Percentiles rank a stretch among this genome's conserved stretches.
These are phyloP conservation scores for Malassezia globosa DNA, from an alignment of 1,284 basidiomycete genomes.

Conservation along the genomic window DNA sequence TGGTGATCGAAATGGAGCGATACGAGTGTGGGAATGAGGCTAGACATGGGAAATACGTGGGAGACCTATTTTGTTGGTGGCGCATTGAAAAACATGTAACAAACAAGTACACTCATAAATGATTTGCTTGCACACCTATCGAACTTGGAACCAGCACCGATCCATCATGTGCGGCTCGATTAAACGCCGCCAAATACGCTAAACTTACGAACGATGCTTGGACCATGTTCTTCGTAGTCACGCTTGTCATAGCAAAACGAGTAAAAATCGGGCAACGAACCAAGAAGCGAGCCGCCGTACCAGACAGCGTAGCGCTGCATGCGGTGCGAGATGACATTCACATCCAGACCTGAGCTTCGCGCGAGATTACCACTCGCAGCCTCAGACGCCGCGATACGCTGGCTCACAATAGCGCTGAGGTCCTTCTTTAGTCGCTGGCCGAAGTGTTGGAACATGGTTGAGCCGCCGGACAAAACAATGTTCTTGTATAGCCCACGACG, in stretches of 20 bases:
- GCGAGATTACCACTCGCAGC: conserved; percentile 63
- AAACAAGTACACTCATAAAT: too few species aligned
- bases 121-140: background rate
- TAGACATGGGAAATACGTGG: too few species aligned
- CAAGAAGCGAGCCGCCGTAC: conserved; percentile 79
- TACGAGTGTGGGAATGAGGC: conserved; percentile 41
- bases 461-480: conserved; percentile 87
- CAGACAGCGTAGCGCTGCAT: conserved; percentile 94
- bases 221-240: conserved; percentile 93
- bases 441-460: conserved; percentile 96
- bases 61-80: too few species aligned
- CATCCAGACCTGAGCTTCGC: conserved; percentile 49
- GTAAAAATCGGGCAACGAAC: conserved; percentile 78
- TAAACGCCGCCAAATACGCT: conserved; percentile 36
- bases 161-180: too few species aligned
- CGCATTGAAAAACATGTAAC: too few species aligned
- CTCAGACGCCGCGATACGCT: conserved; percentile 68
- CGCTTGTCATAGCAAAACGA: conserved; percentile 93
- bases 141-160: too few species aligned
- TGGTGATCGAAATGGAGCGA: conserved; percentile 54
- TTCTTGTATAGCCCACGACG: conserved; percentile 91
- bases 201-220: conserved; percentile 63
- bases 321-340: conserved; percentile 89
- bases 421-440: conserved; percentile 89
- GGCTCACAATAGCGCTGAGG: conserved; percentile 84